phyloP scores from a whole-genome alignment of 1,139 yeast genomes.

The Yamadazyma atmosphaerica region DNA sequence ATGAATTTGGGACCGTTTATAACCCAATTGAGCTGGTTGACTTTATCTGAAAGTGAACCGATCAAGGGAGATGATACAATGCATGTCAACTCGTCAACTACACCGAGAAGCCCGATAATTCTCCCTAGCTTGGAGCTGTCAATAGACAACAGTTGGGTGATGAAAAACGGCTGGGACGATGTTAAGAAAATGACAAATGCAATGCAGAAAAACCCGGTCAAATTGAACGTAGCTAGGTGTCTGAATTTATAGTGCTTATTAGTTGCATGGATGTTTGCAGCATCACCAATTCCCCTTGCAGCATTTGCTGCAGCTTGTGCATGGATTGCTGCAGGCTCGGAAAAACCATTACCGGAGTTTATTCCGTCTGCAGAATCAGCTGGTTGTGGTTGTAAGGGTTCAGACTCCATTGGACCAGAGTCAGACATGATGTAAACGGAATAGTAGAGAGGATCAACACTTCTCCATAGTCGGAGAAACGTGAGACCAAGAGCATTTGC shows the following conservation, averaged over 20 bases:
- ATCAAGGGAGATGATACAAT: conserved; percentile 59
- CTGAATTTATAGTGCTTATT: conserved; percentile 13
- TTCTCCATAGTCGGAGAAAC: neutral
- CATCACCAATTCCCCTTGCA: too few species aligned
- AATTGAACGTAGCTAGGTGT: conserved; percentile 26
- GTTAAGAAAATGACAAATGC: conserved; percentile 66
- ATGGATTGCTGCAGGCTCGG: neutral
- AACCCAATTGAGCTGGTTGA: conserved; percentile 22
- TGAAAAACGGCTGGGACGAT: conserved; percentile 67
- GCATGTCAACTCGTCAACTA: conserved; percentile 60
- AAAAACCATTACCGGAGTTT: too few species aligned
- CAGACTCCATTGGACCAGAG: neutral
- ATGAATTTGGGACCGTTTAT: conserved; percentile 55
- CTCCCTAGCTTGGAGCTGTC: conserved; percentile 48
- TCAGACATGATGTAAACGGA: neutral
- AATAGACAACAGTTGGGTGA: conserved; percentile 55
- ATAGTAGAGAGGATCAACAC: too few species aligned
- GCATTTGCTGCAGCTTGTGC: neutral
- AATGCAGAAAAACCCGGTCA: conserved; percentile 51
- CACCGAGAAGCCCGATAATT: conserved; percentile 60
- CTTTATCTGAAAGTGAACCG: conserved; percentile 63
- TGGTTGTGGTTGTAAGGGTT: neutral
- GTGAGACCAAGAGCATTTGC: too few species aligned
- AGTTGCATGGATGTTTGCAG: too few species aligned
- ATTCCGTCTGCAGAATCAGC: neutral